phyloP scores from a whole-genome alignment of 768 basidiomycete species.

The Suillus occidentalis region DNA sequence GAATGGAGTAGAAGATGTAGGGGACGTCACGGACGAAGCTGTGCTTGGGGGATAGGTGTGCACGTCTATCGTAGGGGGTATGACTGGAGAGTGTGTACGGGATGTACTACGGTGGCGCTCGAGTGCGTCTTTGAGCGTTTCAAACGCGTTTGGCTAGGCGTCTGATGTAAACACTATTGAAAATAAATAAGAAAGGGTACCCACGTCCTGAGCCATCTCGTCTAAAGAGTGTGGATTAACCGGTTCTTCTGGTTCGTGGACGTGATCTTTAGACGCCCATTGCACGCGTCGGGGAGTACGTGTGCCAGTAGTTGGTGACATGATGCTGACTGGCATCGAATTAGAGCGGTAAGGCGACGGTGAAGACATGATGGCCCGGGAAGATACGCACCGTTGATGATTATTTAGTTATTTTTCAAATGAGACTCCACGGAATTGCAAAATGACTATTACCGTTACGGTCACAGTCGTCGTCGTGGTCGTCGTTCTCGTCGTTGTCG shows the following conservation, averaged over 20 bases:
- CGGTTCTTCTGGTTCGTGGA: constrained; percentile 7
- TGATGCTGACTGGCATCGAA: constrained; percentile 14
- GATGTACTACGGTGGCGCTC: constrained; percentile 46
- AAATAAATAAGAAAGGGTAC: constrained; percentile 21
- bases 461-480: background rate
- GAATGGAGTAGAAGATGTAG: constrained; percentile 18
- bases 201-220: constrained; percentile 30
- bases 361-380: background rate
- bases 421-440: background rate
- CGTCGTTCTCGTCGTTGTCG: background rate
- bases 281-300: constrained; percentile 55
- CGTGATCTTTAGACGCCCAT: constrained; percentile 41
- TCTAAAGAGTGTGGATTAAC: constrained; percentile 22
- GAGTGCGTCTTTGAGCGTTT: constrained; percentile 49
- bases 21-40: constrained; percentile 12
- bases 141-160: constrained; percentile 34
- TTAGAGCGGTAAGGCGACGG: constrained; percentile 10
- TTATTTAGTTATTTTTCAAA: background rate
- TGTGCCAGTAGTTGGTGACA: constrained; percentile 29
- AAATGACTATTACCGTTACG: background rate
- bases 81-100: constrained; percentile 13
- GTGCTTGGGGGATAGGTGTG: constrained; percentile 10
- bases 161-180: background rate
- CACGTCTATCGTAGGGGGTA: background rate
- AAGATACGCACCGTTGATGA: background rate